Evolutionary conservation across 495 filamentous ascomycete genomes (phyloP).

Genomic region (Penicillium steckii): DNA sequence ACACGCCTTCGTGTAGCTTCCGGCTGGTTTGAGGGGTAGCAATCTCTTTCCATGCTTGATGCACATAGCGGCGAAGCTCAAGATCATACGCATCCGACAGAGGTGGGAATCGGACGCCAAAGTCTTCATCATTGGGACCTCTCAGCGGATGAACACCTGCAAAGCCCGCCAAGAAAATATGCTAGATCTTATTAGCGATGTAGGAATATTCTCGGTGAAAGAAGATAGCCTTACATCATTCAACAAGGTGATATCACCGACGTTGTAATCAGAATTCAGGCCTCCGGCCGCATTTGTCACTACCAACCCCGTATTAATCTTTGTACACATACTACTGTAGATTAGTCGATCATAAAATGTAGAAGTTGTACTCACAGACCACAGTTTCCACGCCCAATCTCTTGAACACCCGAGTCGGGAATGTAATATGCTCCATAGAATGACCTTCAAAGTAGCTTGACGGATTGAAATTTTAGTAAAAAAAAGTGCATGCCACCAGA

Average conservation of each 20-base stretch:
- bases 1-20: constrained; percentile 69
- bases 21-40: constrained; percentile 38
- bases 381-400: constrained; percentile 63
- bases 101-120: constrained; percentile 69
- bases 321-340: neutral
- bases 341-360: neutral
- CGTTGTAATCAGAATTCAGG: constrained; percentile 63
- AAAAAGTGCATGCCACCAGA: no score
- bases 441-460: constrained; percentile 76
- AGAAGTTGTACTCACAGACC: constrained; percentile 48
- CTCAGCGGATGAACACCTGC: constrained; percentile 69
- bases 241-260: constrained; percentile 71
- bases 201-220: neutral
- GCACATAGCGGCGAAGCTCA: constrained; percentile 57
- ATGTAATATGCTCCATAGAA: constrained; percentile 64
- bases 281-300: constrained; percentile 79
- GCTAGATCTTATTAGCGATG: constrained; percentile 41
- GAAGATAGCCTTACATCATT: constrained; percentile 57
- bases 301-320: constrained; percentile 24
- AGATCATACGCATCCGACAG: constrained; percentile 78
- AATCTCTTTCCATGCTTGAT: constrained; percentile 58
- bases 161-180: constrained; percentile 73
- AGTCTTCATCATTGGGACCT: constrained; percentile 66
- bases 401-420: constrained; percentile 70
- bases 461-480: neutral